Percentiles rank a stretch among this genome's conserved stretches.
Conservation (phyloP, 768 basidiomycete species). For the Tephrocybe sp. region DNA sequence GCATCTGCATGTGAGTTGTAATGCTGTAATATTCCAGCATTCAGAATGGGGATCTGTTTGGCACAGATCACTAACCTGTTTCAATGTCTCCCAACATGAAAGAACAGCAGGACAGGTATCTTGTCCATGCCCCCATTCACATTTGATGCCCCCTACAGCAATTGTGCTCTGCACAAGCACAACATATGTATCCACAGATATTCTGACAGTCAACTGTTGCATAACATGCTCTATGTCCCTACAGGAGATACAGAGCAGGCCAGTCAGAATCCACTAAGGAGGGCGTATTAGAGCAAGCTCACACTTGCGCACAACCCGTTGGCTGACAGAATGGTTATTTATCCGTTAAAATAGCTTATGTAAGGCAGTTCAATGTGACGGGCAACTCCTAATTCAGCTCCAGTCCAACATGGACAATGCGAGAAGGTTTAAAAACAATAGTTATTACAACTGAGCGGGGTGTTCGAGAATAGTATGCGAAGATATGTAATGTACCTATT, state of each 20-base stretch:
- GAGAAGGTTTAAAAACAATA: neutral
- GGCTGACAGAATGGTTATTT: no score
- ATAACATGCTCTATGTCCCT: slow-evolving; percentile 16
- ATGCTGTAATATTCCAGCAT: slow-evolving; percentile 6
- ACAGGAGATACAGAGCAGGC: neutral
- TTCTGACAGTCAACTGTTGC: slow-evolving; percentile 14
- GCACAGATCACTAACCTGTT: slow-evolving; percentile 17
- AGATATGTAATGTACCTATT: slow-evolving; percentile 12
- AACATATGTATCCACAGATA: slow-evolving; percentile 16
- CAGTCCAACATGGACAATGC: neutral
- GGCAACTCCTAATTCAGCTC: no score
- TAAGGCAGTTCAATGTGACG: no score
- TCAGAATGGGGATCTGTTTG: neutral
- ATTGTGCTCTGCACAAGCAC: slow-evolving; percentile 16
- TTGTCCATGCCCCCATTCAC: slow-evolving; percentile 21
- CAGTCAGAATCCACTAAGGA: slow-evolving; percentile 14
- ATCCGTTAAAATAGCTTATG: neutral
- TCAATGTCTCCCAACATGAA: slow-evolving; percentile 18
- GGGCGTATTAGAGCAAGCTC: neutral
- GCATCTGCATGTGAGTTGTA: slow-evolving; percentile 10
- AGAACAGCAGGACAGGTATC: slow-evolving; percentile 15
- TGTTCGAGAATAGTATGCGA: slow-evolving; percentile 7
- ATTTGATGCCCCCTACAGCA: slow-evolving; percentile 12
- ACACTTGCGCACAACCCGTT: neutral
- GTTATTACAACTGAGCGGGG: slow-evolving; percentile 16